Conservation (phyloP, 2,329 filamentous ascomycete genomes). For the Exserohilum turcica region DNA sequence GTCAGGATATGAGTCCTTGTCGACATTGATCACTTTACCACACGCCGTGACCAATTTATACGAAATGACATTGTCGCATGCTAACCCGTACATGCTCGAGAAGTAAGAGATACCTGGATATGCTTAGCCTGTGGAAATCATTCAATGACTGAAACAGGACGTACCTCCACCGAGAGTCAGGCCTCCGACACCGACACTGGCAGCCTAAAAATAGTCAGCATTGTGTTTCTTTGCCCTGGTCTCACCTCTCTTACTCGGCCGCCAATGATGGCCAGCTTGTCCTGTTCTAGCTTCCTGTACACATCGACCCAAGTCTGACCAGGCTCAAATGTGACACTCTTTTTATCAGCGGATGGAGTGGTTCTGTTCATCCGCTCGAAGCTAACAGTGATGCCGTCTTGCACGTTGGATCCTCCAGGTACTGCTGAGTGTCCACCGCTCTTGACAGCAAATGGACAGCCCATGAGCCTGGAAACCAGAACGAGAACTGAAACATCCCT, state of each 20-base stretch:
- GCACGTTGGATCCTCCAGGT: conserved; percentile 50
- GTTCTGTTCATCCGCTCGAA: conserved; percentile 43
- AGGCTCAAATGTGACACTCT: conserved; percentile 36
- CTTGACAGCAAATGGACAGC: conserved; percentile 50
- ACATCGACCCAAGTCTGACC: conserved; percentile 47
- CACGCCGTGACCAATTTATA: conserved; percentile 41
- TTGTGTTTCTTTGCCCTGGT: not conserved
- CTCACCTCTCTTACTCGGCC: conserved; percentile 30
- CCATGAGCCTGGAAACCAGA: conserved; percentile 21
- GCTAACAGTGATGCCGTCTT: conserved; percentile 52
- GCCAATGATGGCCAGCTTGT: conserved; percentile 34
- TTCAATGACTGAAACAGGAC: not conserved
- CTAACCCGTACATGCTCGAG: conserved; percentile 28
- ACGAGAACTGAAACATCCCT: conserved; percentile 20
- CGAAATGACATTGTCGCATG: conserved; percentile 42
- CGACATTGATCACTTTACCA: conserved; percentile 25
- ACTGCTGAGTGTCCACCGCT: conserved; percentile 52
- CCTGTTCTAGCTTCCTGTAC: conserved; percentile 33
- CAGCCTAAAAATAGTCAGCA: conserved; percentile 12
- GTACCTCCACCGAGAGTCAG: conserved; percentile 33
- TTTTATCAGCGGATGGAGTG: conserved; percentile 29
- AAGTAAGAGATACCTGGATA: conserved; percentile 34
- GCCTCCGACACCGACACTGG: conserved; percentile 28
- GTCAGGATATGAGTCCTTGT: conserved; percentile 40
- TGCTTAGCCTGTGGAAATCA: not conserved